Base-by-base conservation (phyloP, 2,329 filamentous ascomycete species). In the Cryphonectria nitschkei region DNA sequence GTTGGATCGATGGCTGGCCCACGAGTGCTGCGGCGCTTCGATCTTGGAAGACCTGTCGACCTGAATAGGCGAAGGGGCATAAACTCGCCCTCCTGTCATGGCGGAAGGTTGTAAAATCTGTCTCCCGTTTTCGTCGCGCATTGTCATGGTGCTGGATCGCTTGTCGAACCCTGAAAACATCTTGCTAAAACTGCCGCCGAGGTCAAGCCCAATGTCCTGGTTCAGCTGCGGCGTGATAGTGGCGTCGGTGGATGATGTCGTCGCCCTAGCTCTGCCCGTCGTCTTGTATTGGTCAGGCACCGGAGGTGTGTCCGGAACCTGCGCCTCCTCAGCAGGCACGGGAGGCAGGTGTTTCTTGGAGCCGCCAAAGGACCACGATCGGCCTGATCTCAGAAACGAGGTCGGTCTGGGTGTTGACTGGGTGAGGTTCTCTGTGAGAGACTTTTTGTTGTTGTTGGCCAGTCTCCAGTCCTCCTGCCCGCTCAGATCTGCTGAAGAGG, bases 331-430 rank as follows among this genome's bases (percentile, higher is more conserved):
- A 16, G 78, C 77, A 19, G 82, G 79, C 52, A 79, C 77, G 8
- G 80, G 74, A 6, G 81, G 77, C 26, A 81, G 67, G 63, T 82
- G 78, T 76, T 88, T 89, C 77, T 88, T 89, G 73, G 83, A 83
- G 46, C 83, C 84, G 34, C 87, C 87, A 76, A 90, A 89, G 2
- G 88, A 89, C 74, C 89, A 89, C 0, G 88, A 89, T 65, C 87
- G 84, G 13, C 85, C 84, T 73, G 86, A 82, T 73, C 85, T 87
- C 65, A 90, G 78, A 68, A 89, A 88, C 19, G 81, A 80, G n/a
- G 84, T 83, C 34, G 84, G 83, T 75, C 87, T 89, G 39, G 84
- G 80, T 32, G 82, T 76, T 41, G 81, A 76, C 46, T 84, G 82
- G 43, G 81, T 76, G 3, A 82, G 80, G 71, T 77, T 81, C 73